These are phyloP conservation scores for Claviceps purpurea DNA, from an alignment of 2,329 filamentous ascomycete species.

Conservation along the genomic window DNA sequence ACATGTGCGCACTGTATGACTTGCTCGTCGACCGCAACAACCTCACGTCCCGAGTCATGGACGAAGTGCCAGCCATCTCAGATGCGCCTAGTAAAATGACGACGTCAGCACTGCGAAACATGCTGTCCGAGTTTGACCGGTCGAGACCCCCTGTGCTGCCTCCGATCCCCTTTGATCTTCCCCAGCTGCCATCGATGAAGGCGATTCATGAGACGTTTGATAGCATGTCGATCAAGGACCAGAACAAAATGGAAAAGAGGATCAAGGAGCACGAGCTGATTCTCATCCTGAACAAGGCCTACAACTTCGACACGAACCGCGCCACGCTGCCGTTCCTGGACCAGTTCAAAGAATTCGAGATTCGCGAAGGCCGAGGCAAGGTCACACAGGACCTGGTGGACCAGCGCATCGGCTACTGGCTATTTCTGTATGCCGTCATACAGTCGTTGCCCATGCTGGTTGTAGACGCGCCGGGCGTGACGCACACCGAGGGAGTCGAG, in stretches of 20 bases:
- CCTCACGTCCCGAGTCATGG: conserved; percentile 65
- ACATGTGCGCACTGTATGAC: conserved; percentile 80
- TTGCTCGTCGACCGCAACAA: conserved; percentile 68
- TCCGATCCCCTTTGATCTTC: conserved; percentile 80
- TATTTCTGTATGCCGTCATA: conserved; percentile 67
- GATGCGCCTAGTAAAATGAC: conserved; percentile 46
- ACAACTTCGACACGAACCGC: conserved; percentile 60
- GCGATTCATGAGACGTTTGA: conserved; percentile 51
- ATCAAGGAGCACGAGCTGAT: conserved; percentile 69
- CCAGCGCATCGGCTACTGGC: conserved; percentile 63
- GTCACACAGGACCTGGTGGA: conserved; percentile 55
- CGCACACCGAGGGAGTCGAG: conserved; percentile 58
- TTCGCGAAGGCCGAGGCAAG: conserved; percentile 51
- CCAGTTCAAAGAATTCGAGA: conserved; percentile 59
- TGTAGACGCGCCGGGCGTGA: conserved; percentile 58
- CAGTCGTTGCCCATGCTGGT: conserved; percentile 68
- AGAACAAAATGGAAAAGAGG: conserved; percentile 56
- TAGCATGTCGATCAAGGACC: conserved; percentile 56
- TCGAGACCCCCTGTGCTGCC: conserved; percentile 82
- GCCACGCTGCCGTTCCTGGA: conserved; percentile 49
- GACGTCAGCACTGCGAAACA: conserved; percentile 57
- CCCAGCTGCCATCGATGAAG: conserved; percentile 58
- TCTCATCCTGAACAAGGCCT: conserved; percentile 63
- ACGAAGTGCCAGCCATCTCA: conserved; percentile 45
- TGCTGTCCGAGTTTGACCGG: conserved; percentile 79